Base-by-base conservation (phyloP, 306 rosid genomes). In the Dicorynia guianensis region DNA sequence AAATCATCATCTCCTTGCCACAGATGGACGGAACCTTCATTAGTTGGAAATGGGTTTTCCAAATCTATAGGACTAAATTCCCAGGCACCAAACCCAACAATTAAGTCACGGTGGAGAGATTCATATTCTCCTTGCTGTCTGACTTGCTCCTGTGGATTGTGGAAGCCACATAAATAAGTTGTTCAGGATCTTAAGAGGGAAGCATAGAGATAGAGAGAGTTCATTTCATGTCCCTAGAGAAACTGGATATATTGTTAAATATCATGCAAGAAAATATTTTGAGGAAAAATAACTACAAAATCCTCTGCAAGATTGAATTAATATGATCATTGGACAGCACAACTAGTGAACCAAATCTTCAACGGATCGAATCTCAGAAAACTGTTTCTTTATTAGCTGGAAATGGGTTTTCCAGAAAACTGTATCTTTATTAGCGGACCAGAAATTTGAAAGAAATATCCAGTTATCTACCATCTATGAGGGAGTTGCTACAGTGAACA, bases 1-100 rank as follows among this genome's bases (percentile, higher is more conserved):
- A 11, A 5, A 83, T 91, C 96, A 0, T 91, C 90, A 43, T 83
- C 92, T 63, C 93, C 96, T 1, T 91, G 96, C 96, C 96, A 91
- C 67, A 89, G 4, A 75, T 91, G 93, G 47, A 91, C 87, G 0
- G 85, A 83, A 58, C 88, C 92, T 73, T 83, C 88, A 11, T 68
- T 76, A 46, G 46, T 79, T 9, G 85, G 87, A 78, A 89, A 91
- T 52, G 92, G 97, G 43, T 89, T 89, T 80, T 84, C 87, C 69
- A 89, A 77, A 69, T 84, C 88, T 53, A 91, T 7, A 40, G 94
- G 97, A 69, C 93, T 83, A 62, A 88, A 91, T 49, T 87, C 94
- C 97, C 97, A 91, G 58, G 7, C 84, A 79, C 93, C 92, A 68
- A 85, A 89, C 78, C 81, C 88, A 72, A 88, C 13, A 72, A 9